Evolutionary conservation across 495 filamentous ascomycete species (phyloP), one percentile per base, ranked within the genome.

Genomic region (Lasiosphaeria ovina): DNA sequence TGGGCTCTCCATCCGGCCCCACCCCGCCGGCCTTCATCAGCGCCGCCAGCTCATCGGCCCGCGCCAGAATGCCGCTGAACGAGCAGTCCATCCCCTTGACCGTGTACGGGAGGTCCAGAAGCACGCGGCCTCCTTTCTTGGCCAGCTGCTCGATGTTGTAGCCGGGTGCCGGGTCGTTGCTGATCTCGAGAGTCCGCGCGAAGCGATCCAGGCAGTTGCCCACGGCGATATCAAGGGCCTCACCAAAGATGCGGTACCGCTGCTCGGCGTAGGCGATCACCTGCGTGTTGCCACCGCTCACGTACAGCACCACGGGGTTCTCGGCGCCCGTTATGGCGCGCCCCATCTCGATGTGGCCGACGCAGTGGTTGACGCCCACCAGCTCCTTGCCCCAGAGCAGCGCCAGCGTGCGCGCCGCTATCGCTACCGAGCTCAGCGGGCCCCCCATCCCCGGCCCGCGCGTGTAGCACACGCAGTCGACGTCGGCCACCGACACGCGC

Each of bases 331-430:
- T 98, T 71, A 98, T 96, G 54, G 90, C 83, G 42, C 94, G 84
- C 33, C 94, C 94, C 94, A 98, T 98, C 79, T 98, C 94, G 52
- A 98, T 97, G 87, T 92, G 94, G 55, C 94, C 94, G 45, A 98
- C 88, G 74, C 94, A 98, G 74, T 98, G 94, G 75, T 98, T 98
- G 11, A 98, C 94, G 16, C 90, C 93, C 3, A 98, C 87, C 17
- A 98, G 77, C 17, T 84, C 79, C 71, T 92, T 93, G n/a, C 74
- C 77, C 94, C 94, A 98, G 14, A 98, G 82, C 52, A 96, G 76
- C 58, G 85, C 82, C 34, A 98, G 72, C 69, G 89, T 91, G 58
- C 94, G 82, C 35, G 93, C 94, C 0, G 86, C 92, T 11, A 97
- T 76, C 3, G 92, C 95, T 9, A 94, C 91, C 49, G 86, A 87